phyloP scores from a whole-genome alignment of 2,329 filamentous ascomycete species.

The Colletotrichum gloeosporioides region DNA sequence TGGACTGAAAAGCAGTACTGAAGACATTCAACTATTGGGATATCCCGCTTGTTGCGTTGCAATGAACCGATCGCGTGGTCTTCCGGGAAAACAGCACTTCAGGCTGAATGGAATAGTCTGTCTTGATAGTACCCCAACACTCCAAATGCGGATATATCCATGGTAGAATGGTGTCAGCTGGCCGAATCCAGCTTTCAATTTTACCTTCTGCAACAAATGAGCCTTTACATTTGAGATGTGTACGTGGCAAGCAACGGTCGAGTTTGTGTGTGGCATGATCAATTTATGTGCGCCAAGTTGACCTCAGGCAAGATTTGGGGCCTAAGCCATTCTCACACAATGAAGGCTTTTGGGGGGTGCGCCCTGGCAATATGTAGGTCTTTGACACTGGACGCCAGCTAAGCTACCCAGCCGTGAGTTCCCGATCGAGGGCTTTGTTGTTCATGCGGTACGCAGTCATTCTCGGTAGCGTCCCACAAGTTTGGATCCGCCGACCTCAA shows the following conservation, averaged over 20 bases:
- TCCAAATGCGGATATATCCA: background rate
- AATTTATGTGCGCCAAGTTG: background rate
- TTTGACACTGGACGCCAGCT: background rate
- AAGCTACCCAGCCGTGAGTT: background rate
- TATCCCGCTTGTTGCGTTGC: background rate
- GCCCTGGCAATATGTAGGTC: background rate
- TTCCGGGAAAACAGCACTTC: background rate
- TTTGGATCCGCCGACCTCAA: background rate
- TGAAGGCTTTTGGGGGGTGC: background rate
- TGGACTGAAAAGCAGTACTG: background rate
- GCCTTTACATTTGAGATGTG: background rate
- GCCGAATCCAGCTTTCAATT: background rate
- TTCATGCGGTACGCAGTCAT: too few species aligned
- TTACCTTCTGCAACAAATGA: background rate
- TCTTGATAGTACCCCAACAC: background rate
- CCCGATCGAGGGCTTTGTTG: too few species aligned
- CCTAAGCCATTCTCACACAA: accelerated
- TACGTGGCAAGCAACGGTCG: background rate
- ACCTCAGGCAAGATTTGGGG: background rate
- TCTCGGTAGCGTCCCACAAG: too few species aligned
- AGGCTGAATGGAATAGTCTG: background rate
- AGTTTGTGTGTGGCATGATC: background rate
- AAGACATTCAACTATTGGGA: background rate
- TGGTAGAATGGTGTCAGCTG: background rate
- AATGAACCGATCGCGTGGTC: background rate